Conservation (phyloP, 208 protist species). For the Herpetomonas tarakana region DNA sequence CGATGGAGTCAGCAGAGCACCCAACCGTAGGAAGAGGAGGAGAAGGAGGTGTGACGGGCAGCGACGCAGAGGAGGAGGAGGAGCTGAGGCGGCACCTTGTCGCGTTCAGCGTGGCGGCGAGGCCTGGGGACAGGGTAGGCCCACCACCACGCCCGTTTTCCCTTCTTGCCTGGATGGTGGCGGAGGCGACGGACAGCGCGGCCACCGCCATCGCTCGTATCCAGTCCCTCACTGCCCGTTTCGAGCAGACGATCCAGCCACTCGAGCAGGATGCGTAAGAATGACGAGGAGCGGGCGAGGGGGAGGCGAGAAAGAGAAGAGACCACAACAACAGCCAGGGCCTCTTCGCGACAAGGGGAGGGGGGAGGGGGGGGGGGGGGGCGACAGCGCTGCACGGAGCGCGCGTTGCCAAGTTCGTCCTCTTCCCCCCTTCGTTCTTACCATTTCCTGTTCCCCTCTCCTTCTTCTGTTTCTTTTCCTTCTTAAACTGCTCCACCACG, state of each 20-base stretch:
- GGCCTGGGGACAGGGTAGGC: constrained; percentile 35
- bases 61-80: no score
- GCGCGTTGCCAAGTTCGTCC: constrained; percentile 6
- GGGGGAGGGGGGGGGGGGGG: no score
- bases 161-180: constrained; percentile 71
- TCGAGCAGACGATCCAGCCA: constrained; percentile 38
- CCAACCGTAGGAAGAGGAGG: no score
- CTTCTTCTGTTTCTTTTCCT: no score
- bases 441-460: constrained; percentile 1
- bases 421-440: not conserved
- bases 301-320: no score
- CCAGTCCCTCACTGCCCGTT: constrained; percentile 17
- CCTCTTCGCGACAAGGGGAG: no score
- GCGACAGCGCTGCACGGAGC: no score
- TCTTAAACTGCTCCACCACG: no score
- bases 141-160: constrained; percentile 50
- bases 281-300: no score
- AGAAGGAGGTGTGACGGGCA: no score
- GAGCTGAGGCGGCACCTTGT: constrained; percentile 22
- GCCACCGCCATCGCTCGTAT: constrained; percentile 37
- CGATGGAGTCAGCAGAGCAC: constrained; percentile 22
- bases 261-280: no score
- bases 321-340: no score
- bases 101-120: constrained; percentile 41
- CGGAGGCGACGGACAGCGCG: constrained; percentile 17